Evolutionary conservation across 78 protist genomes (phyloP).

Genomic region (Dictyostelium firmibasis): DNA sequence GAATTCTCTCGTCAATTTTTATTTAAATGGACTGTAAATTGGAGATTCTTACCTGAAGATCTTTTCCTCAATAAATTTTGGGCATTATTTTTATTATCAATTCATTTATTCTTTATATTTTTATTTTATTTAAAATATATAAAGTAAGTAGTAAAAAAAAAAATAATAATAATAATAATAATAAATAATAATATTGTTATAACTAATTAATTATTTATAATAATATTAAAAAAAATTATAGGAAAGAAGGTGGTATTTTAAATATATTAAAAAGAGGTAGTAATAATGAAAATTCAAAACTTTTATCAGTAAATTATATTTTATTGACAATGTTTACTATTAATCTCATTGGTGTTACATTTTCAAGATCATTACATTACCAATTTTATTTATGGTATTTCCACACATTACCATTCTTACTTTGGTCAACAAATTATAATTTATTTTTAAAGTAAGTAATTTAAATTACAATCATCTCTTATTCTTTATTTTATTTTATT

Average conservation of each 20-base stretch:
- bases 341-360: conserved; percentile 92
- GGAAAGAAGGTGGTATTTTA: conserved; percentile 7
- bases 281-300: background rate
- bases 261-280: conserved; percentile 20
- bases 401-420: conserved; percentile 90
- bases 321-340: conserved; percentile 76
- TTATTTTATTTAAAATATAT: conserved; percentile 17
- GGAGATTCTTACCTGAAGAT: conserved; percentile 84
- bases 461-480: too few relatives aligned
- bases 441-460: conserved; percentile 9
- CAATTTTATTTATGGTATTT: conserved; percentile 96
- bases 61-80: conserved; percentile 51
- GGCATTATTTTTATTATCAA: conserved; percentile 65
- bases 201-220: background rate
- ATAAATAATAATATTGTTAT: background rate
- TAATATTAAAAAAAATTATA: background rate
- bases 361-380: conserved; percentile 94
- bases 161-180: background rate
- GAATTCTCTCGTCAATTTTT: conserved; percentile 86
- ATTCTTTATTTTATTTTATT: too few relatives aligned
- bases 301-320: conserved; percentile 42
- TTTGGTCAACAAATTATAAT: conserved; percentile 83
- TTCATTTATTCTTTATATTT: conserved; percentile 63
- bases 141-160: background rate
- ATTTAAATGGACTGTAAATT: conserved; percentile 95